Conservation (phyloP, 192 early-diverging fungal genomes). For the Funneliformis geosporum region DNA sequence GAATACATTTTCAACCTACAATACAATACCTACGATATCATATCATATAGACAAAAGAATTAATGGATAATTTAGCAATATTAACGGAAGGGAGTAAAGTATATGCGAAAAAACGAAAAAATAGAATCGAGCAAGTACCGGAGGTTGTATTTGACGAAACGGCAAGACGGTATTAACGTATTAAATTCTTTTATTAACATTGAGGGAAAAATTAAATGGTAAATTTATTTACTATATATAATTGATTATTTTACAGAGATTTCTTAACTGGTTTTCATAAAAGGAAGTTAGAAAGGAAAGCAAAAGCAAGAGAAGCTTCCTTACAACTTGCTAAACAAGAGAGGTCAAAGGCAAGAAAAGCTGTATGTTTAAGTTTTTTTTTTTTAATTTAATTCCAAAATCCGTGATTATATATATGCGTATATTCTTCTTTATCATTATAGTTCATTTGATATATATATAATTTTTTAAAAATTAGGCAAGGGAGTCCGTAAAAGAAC, state of each 20-base stretch:
- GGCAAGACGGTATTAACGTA: constrained; percentile 6
- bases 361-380: constrained; percentile 32
- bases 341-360: constrained; percentile 56
- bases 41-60: background rate
- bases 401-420: background rate
- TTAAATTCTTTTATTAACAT: background rate
- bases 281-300: constrained; percentile 70
- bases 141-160: constrained; percentile 23
- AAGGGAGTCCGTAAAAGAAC: background rate
- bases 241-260: constrained; percentile 41
- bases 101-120: constrained; percentile 11
- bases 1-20: no score
- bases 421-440: no score
- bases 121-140: background rate
- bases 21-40: background rate
- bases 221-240: background rate
- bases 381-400: background rate
- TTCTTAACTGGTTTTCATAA: constrained; percentile 81
- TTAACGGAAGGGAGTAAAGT: background rate
- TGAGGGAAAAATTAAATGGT: background rate
- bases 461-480: constrained; percentile 1
- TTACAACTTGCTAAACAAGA: constrained; percentile 53
- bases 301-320: constrained; percentile 53
- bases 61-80: constrained; percentile 21
- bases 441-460: no score